phyloP scores from a whole-genome alignment of 148 eudicot species.

The Camellia japonica region DNA sequence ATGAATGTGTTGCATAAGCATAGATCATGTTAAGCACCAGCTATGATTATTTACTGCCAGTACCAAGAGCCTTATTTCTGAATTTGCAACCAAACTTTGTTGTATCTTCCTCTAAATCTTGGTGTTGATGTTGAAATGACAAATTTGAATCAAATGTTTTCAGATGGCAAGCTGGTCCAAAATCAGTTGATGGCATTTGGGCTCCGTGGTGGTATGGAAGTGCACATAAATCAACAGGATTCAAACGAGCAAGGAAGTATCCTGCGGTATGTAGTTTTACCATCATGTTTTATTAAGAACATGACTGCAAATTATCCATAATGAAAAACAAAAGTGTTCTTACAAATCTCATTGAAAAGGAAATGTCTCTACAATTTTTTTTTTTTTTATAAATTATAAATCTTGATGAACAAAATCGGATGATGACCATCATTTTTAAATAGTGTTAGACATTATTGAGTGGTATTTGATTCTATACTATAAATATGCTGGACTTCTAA shows the following conservation, averaged over 20 bases:
- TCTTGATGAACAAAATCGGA: not conserved
- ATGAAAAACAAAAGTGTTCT: not conserved
- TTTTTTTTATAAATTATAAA: not conserved
- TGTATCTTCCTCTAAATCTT: not conserved
- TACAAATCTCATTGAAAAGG: not conserved
- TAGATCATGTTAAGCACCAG: not conserved
- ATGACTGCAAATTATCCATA: not conserved
- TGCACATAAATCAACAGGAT: constrained; percentile 79
- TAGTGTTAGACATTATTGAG: not conserved
- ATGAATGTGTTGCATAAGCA: not conserved
- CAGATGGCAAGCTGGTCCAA: constrained; percentile 98
- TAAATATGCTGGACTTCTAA: not conserved
- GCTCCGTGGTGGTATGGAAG: constrained; percentile 94
- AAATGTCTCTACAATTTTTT: not conserved
- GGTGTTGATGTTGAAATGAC: not conserved
- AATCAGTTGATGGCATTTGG: constrained; percentile 81
- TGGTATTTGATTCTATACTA: not conserved
- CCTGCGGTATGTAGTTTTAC: constrained; percentile 50
- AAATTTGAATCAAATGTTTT: constrained; percentile 7
- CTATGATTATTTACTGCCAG: not conserved
- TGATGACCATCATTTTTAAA: not conserved
- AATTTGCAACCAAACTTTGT: not conserved
- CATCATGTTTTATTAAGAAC: constrained; percentile 6
- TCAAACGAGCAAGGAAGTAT: constrained; percentile 48
- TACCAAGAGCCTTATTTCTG: not conserved